These are phyloP conservation scores for Botrytis cinerea DNA, from an alignment of 2,329 filamentous ascomycete genomes.

Conservation along the genomic window DNA sequence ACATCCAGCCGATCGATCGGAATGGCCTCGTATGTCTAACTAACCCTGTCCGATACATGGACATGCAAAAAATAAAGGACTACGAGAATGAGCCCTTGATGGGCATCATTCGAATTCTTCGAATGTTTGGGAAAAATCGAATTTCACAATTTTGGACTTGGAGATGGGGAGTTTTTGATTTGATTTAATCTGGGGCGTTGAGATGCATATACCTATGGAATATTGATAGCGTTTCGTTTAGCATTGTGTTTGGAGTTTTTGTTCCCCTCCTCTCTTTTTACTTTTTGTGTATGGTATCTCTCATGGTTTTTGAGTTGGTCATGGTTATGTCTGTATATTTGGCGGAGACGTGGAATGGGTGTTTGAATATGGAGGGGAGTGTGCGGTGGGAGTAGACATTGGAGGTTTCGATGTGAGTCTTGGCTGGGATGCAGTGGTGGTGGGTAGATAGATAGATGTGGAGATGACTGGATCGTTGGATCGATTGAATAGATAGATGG, in stretches of 20 bases:
- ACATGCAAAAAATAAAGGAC: not conserved
- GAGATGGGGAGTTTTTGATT: not conserved
- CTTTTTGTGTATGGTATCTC: not conserved
- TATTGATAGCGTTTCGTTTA: slow-evolving; percentile 20
- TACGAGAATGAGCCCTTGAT: slow-evolving; percentile 13
- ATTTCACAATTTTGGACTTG: not conserved
- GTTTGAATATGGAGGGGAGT: not conserved
- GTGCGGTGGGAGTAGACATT: not conserved
- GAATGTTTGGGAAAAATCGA: not conserved
- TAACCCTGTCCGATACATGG: not conserved
- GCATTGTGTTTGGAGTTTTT: slow-evolving; percentile 17
- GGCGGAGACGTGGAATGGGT: not conserved
- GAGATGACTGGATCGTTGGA: not conserved
- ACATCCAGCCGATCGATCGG: slow-evolving; percentile 51
- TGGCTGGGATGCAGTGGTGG: not conserved
- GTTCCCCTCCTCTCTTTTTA: not conserved
- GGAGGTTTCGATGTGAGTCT: not conserved
- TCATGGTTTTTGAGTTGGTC: not conserved
- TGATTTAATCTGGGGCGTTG: not conserved
- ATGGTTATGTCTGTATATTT: not conserved
- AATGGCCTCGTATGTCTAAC: slow-evolving; percentile 12
- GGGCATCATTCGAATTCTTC: slow-evolving; percentile 16
- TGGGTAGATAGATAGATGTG: not conserved
- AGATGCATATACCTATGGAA: slow-evolving; percentile 15
- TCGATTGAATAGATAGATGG: not conserved